Percentiles rank a stretch among this genome's conserved stretches.
phyloP scores from a whole-genome alignment of 1,139 yeast genomes.

The Blastobotrys illinoisensis region DNA sequence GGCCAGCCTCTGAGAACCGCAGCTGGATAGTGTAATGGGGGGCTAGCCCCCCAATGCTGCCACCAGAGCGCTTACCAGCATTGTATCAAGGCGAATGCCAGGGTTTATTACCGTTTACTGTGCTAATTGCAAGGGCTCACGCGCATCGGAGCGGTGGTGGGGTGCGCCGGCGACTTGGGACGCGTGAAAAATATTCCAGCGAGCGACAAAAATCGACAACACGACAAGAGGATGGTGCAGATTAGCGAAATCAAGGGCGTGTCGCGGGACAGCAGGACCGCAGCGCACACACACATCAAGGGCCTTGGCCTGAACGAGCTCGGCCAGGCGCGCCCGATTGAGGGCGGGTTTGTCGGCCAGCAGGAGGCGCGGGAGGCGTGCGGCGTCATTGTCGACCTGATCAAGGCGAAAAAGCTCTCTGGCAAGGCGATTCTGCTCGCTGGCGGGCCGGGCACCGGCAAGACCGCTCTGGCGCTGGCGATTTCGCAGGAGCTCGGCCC shows the following conservation, averaged over 20 bases:
- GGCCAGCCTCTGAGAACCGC: too few species aligned
- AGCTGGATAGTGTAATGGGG: too few species aligned
- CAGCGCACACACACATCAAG: conserved; percentile 95
- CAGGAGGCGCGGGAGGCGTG: conserved; percentile 94
- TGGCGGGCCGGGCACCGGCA: conserved; percentile 98
- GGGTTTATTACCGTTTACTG: too few species aligned
- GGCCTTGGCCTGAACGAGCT: conserved; percentile 91
- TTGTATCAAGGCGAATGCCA: too few species aligned
- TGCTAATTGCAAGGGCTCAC: too few species aligned
- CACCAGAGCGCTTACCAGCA: too few species aligned
- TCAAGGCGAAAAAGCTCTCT: conserved; percentile 88
- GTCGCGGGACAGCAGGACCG: conserved; percentile 69
- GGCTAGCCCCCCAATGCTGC: too few species aligned
- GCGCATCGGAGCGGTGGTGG: too few species aligned
- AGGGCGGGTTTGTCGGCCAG: conserved; percentile 96
- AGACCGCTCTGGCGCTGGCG: conserved; percentile 93
- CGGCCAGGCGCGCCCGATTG: conserved; percentile 78
- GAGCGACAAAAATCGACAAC: too few species aligned
- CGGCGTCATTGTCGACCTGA: conserved; percentile 89
- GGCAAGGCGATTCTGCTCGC: conserved; percentile 95
- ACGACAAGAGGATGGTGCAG: conserved; percentile 54
- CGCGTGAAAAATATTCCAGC: background rate
- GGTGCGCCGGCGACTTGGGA: background rate
- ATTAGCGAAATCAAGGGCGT: conserved; percentile 75
- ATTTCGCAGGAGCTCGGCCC: conserved; percentile 97